Percentiles rank a stretch among this genome's conserved stretches.
These are phyloP conservation scores for Colletotrichum sp. DNA, from an alignment of 2,329 filamentous ascomycete genomes.

Conservation along the genomic window DNA sequence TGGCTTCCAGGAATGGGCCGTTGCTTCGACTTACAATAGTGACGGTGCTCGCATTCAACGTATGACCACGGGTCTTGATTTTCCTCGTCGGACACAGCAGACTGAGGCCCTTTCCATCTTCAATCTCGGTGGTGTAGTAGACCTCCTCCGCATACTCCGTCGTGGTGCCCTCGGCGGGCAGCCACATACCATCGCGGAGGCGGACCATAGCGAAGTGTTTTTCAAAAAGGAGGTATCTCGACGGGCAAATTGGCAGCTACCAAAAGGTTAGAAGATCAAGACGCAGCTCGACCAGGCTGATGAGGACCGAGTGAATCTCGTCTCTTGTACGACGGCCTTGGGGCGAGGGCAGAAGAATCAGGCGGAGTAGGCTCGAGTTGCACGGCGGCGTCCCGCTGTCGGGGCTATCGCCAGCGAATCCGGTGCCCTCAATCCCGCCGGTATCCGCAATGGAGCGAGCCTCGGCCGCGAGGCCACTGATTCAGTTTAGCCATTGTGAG, in stretches of 20 bases:
- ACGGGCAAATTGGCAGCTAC: neutral
- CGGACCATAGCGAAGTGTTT: slow-evolving; percentile 30
- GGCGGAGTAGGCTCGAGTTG: neutral
- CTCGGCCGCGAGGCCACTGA: slow-evolving; percentile 12
- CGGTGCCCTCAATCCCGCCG: slow-evolving; percentile 12
- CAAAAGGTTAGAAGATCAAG: neutral
- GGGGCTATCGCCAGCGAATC: slow-evolving; percentile 9
- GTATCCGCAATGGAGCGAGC: slow-evolving; percentile 10
- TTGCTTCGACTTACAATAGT: slow-evolving; percentile 33
- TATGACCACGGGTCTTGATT: slow-evolving; percentile 58
- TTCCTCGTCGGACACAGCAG: slow-evolving; percentile 62
- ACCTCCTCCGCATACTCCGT: slow-evolving; percentile 72
- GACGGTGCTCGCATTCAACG: slow-evolving; percentile 59
- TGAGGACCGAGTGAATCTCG: slow-evolving; percentile 8
- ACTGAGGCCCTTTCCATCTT: slow-evolving; percentile 51
- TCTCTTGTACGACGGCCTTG: slow-evolving; percentile 15
- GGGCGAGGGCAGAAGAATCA: neutral
- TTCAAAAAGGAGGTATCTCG: neutral
- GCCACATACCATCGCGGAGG: slow-evolving; percentile 60
- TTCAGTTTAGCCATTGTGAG: slow-evolving; percentile 15
- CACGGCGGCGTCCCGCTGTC: slow-evolving; percentile 12
- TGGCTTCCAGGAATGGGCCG: neutral
- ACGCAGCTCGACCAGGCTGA: neutral
- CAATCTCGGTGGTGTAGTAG: slow-evolving; percentile 50
- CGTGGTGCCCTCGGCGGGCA: slow-evolving; percentile 63